Base-by-base conservation (phyloP, 2,329 filamentous ascomycete species). In the Xylariaceae sp. region DNA sequence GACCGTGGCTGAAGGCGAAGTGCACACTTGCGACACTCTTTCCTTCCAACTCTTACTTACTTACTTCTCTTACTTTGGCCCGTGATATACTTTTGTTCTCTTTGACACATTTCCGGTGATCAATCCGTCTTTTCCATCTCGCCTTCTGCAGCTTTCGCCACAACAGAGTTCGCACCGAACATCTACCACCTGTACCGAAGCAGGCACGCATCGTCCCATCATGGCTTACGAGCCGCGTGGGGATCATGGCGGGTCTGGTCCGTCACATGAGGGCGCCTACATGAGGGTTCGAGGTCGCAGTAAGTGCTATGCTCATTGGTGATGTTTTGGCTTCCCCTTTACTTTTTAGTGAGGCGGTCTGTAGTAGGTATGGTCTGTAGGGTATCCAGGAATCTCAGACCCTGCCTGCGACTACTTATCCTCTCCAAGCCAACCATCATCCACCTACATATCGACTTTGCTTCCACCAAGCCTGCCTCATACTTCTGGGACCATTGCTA, bases 191-290 rank as follows among this genome's bases (percentile, higher is more conserved):
- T 47, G 51, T 29, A 51, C 37, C 48, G 46, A 52, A 31, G 29
- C 11, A 34, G 19, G 40, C 37, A 32, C 49, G 12, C 30, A 42
- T 19, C 35, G 11, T 30, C 42, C 50, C 37, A 47, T 47, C 49
- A 81, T 81, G 78, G 74, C 78, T 64, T 80, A 79, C 67, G 77
- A 80, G 72, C 74, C 76, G 68, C 75, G 78, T 60, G 75, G 77
- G 65, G 77, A 79, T 62, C 72, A 75, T 62, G 73, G 72, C 56
- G 68, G 65, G 50, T 58, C 72, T 6, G 71, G 74, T 54, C 75
- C 52, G 56, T 56, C 57, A 54, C 53, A 78, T 62, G 73, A 72
- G 34, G 64, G 66, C 39, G 71, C 72, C 4, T 77, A 73, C 57
- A 69, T 75, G 53, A 78, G 78, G 64, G 72, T 76, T n/a, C 68